phyloP scores from a whole-genome alignment of 1,284 basidiomycete species.

The Anthracocystis setariae region DNA sequence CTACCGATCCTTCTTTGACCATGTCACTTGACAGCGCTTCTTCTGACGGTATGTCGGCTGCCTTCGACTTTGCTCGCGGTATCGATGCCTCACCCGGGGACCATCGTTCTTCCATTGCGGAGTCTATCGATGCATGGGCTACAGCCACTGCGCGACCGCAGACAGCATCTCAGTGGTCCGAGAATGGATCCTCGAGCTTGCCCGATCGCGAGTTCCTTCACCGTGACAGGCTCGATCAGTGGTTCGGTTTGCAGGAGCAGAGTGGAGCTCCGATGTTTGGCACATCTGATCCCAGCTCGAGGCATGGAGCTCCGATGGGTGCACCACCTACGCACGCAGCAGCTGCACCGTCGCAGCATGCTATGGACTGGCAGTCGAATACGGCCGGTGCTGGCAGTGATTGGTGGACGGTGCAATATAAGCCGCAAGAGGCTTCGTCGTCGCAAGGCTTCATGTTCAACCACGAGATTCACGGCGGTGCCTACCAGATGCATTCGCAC shows the following conservation, averaged over 20 bases:
- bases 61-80: conserved; percentile 43
- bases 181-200: conserved; percentile 31
- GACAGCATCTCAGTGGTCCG: conserved; percentile 44
- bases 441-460: conserved; percentile 29
- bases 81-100: conserved; percentile 34
- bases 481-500: conserved; percentile 5
- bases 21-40: conserved; percentile 46
- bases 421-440: conserved; percentile 26
- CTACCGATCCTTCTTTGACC: conserved; percentile 40
- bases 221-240: conserved; percentile 37
- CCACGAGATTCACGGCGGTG: conserved; percentile 10
- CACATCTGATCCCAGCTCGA: conserved; percentile 31
- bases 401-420: conserved; percentile 48
- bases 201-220: conserved; percentile 34
- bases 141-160: conserved; percentile 25
- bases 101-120: conserved; percentile 39
- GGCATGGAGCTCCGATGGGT: conserved; percentile 13
- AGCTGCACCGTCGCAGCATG: conserved; percentile 11
- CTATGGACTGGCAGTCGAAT: conserved; percentile 34
- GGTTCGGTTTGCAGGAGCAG: conserved; percentile 35
- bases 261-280: conserved; percentile 17
- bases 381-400: conserved; percentile 19
- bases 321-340: background rate
- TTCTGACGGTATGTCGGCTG: conserved; percentile 47
- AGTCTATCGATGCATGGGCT: conserved; percentile 42